A percentile compares a stretch with the other conserved stretches of the same genome.
Conservation (phyloP, 352 stramenopile genomes). For the Phytophthora sansomeana region DNA sequence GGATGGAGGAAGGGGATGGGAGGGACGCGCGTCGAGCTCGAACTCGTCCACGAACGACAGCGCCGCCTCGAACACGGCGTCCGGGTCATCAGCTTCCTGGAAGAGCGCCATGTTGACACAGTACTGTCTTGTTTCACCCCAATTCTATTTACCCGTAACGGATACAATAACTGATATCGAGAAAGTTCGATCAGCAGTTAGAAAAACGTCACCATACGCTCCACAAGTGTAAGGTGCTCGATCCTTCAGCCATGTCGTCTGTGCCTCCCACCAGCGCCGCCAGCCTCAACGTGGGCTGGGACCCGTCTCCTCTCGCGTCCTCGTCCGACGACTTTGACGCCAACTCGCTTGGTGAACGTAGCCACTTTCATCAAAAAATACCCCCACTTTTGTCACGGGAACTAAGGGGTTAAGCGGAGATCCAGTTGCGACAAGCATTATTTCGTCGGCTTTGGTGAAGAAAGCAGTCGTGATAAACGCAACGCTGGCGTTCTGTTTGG, state of each 20-base stretch:
- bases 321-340: conserved; percentile 34
- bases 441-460: conserved; percentile 10
- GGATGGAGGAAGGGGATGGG: background rate
- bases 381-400: no score
- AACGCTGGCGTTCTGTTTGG: conserved; percentile 5
- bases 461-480: conserved; percentile 1
- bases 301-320: conserved; percentile 44
- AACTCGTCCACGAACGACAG: conserved; percentile 44
- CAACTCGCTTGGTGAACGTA: conserved; percentile 64
- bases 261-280: conserved; percentile 32
- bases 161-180: conserved; percentile 11
- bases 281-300: conserved; percentile 57
- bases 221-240: background rate
- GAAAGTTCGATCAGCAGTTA: conserved; percentile 26
- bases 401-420: no score
- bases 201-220: no score
- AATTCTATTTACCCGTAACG: background rate
- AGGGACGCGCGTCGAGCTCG: background rate
- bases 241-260: conserved; percentile 21
- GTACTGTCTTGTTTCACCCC: background rate
- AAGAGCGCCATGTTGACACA: conserved; percentile 14
- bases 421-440: conserved; percentile 4
- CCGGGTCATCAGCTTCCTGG: conserved; percentile 18
- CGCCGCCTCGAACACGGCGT: conserved; percentile 21
- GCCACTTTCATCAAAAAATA: no score